Percentiles rank a stretch among this genome's conserved stretches.
phyloP scores from a whole-genome alignment of 441 rosid genomes.

The Erodium moschatum region DNA sequence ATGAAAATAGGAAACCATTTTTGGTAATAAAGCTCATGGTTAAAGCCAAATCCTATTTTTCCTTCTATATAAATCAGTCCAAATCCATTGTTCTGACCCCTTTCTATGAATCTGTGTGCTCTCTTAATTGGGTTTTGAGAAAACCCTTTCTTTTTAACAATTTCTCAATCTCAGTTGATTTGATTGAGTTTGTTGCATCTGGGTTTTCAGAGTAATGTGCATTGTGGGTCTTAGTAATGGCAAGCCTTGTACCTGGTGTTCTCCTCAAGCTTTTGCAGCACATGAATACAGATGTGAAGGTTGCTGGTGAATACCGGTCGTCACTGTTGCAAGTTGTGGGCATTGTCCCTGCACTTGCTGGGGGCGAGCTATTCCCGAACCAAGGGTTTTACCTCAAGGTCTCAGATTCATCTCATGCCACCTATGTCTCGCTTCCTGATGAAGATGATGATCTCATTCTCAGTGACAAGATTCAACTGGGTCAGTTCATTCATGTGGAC shows the following conservation, averaged over 20 bases:
- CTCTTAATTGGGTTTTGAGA: slow-evolving; percentile 15
- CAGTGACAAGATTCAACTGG: slow-evolving; percentile 67
- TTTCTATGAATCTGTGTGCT: slow-evolving; percentile 8
- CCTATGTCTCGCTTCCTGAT: slow-evolving; percentile 85
- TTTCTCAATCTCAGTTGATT: background rate
- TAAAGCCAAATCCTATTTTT: slow-evolving; percentile 16
- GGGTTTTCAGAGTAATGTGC: slow-evolving; percentile 32
- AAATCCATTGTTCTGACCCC: slow-evolving; percentile 15
- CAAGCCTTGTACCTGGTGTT: slow-evolving; percentile 64
- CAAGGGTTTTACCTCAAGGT: slow-evolving; percentile 93
- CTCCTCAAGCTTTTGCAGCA: slow-evolving; percentile 89
- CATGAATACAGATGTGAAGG: slow-evolving; percentile 87
- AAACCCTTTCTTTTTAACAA: background rate
- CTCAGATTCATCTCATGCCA: slow-evolving; percentile 97
- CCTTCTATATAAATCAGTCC: slow-evolving; percentile 6
- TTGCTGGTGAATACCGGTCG: slow-evolving; percentile 88
- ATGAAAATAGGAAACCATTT: slow-evolving; percentile 7
- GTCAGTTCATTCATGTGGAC: slow-evolving; percentile 86
- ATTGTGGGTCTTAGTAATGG: slow-evolving; percentile 44
- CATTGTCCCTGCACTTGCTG: slow-evolving; percentile 88
- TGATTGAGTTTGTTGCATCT: slow-evolving; percentile 11
- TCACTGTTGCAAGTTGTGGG: slow-evolving; percentile 81
- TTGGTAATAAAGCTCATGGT: slow-evolving; percentile 13
- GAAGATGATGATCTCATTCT: slow-evolving; percentile 89
- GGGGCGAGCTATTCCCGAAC: slow-evolving; percentile 80